Conservation (phyloP, 495 filamentous ascomycete species). For the Chaetomium cochliodes region DNA sequence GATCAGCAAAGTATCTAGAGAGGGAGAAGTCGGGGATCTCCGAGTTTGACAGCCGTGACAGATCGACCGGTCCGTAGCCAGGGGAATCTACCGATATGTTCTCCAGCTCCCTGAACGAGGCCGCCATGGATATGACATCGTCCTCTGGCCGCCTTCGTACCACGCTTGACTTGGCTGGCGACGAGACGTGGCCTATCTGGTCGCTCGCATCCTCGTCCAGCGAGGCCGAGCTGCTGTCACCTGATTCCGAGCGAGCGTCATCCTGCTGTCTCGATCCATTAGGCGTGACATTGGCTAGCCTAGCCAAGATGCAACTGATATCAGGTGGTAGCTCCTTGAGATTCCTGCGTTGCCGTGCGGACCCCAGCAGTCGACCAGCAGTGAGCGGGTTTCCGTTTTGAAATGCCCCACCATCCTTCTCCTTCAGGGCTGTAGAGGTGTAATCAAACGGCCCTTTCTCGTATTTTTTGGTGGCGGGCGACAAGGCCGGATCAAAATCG, state of each 20-base stretch:
- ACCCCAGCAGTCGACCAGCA: constrained; percentile 42
- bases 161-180: constrained; percentile 46
- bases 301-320: constrained; percentile 33
- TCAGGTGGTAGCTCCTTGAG: constrained; percentile 42
- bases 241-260: constrained; percentile 47
- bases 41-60: constrained; percentile 41
- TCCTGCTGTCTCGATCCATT: constrained; percentile 34
- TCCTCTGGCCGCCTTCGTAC: constrained; percentile 43
- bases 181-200: constrained; percentile 43
- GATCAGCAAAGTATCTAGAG: constrained; percentile 50
- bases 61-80: constrained; percentile 40
- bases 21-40: constrained; percentile 47
- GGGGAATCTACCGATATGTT: constrained; percentile 34
- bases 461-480: constrained; percentile 52
- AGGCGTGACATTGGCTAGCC: constrained; percentile 29
- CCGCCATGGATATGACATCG: constrained; percentile 48
- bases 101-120: constrained; percentile 51
- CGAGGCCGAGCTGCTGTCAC: constrained; percentile 47
- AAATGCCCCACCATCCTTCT: constrained; percentile 24
- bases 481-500: constrained; percentile 49
- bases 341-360: constrained; percentile 35
- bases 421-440: constrained; percentile 29
- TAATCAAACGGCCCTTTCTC: constrained; percentile 50
- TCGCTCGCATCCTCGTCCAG: constrained; percentile 52
- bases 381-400: constrained; percentile 35